Percentiles rank a stretch among this genome's conserved stretches.
Evolutionary conservation across 441 rosid species (phyloP).

Genomic region (Gossypium davidsonii): DNA sequence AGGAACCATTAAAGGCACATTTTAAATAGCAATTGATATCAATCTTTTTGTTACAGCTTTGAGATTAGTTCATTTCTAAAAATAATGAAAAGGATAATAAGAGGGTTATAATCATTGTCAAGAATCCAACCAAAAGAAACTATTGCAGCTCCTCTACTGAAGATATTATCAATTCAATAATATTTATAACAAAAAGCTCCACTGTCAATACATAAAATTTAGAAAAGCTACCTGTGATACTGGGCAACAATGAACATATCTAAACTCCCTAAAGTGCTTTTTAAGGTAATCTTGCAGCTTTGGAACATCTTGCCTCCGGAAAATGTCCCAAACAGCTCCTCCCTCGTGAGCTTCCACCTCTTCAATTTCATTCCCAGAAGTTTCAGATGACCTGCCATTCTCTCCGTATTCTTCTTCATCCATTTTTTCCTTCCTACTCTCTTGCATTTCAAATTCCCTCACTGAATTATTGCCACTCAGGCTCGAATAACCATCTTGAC

Average conservation of each 20-base stretch:
- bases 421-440: constrained; percentile 8
- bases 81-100: background rate
- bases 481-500: constrained; percentile 12
- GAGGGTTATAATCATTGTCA: background rate
- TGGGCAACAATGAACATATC: constrained; percentile 52
- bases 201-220: background rate
- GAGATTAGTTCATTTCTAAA: background rate
- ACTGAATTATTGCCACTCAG: constrained; percentile 14
- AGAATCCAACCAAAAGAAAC: background rate
- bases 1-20: background rate
- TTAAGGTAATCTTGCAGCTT: constrained; percentile 59
- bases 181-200: background rate
- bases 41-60: background rate
- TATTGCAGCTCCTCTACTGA: background rate
- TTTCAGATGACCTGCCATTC: constrained; percentile 11
- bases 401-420: constrained; percentile 1
- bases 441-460: constrained; percentile 12
- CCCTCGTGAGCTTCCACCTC: constrained; percentile 29
- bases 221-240: constrained; percentile 42
- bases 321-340: constrained; percentile 91
- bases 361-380: constrained; percentile 19
- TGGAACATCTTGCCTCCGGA: constrained; percentile 71
- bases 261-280: constrained; percentile 66
- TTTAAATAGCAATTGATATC: background rate
- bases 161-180: background rate